These are phyloP conservation scores for Diplodia corticola DNA, from an alignment of 2,329 filamentous ascomycete genomes.

Conservation along the genomic window DNA sequence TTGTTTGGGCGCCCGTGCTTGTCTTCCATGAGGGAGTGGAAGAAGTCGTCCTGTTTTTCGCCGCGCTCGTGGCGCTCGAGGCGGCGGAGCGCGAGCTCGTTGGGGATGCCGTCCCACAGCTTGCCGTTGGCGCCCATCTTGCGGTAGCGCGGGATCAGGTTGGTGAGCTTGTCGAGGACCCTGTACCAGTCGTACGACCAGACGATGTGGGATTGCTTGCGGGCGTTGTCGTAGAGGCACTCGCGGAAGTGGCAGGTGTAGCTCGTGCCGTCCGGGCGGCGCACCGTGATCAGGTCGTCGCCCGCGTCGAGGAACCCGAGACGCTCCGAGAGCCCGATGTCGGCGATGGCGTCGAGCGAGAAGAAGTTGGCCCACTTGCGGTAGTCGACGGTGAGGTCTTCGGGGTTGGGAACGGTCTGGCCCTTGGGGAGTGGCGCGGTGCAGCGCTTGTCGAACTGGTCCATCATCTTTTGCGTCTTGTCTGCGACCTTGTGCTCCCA, in stretches of 20 bases:
- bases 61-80: slow-evolving; percentile 45
- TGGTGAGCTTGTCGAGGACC: slow-evolving; percentile 49
- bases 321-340: slow-evolving; percentile 56
- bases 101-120: slow-evolving; percentile 40
- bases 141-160: slow-evolving; percentile 49
- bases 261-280: slow-evolving; percentile 49
- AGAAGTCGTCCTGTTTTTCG: slow-evolving; percentile 21
- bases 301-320: slow-evolving; percentile 55
- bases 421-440: slow-evolving; percentile 38
- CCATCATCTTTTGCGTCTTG: slow-evolving; percentile 32
- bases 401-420: slow-evolving; percentile 28
- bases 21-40: slow-evolving; percentile 18
- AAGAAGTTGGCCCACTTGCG: slow-evolving; percentile 58
- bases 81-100: slow-evolving; percentile 47
- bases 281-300: slow-evolving; percentile 46
- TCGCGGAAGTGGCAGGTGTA: slow-evolving; percentile 52
- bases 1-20: slow-evolving; percentile 5
- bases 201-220: slow-evolving; percentile 52
- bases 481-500: slow-evolving; percentile 27
- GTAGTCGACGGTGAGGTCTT: slow-evolving; percentile 53
- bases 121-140: slow-evolving; percentile 23
- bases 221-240: slow-evolving; percentile 53
- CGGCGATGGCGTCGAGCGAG: slow-evolving; percentile 57
- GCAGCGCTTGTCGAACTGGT: slow-evolving; percentile 46
- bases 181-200: slow-evolving; percentile 57